These are phyloP conservation scores for Elongisporangium prolatum DNA, from an alignment of 352 stramenopile genomes.

Conservation along the genomic window DNA sequence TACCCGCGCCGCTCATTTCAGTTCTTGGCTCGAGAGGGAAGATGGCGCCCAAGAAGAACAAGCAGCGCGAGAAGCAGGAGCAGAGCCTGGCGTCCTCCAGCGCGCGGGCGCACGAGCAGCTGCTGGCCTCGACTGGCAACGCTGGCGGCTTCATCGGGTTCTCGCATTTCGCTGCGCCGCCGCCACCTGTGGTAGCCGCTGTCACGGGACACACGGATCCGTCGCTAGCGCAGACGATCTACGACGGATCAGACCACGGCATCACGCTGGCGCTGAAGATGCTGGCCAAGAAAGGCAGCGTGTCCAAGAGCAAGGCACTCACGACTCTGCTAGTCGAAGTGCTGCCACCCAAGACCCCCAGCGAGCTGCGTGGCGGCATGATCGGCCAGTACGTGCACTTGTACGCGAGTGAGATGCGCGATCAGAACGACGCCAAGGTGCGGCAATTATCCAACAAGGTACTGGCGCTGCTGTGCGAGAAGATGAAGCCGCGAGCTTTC, in stretches of 20 bases:
- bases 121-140: slow-evolving; percentile 29
- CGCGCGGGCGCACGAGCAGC: slow-evolving; percentile 59
- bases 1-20: neutral
- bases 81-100: slow-evolving; percentile 78
- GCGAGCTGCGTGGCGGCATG: slow-evolving; percentile 54
- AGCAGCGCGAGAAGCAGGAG: slow-evolving; percentile 85
- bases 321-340: slow-evolving; percentile 53
- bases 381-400: slow-evolving; percentile 74
- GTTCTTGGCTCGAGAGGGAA: neutral
- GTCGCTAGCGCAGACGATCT: slow-evolving; percentile 44
- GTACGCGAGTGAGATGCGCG: slow-evolving; percentile 74
- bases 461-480: slow-evolving; percentile 42
- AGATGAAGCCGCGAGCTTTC: slow-evolving; percentile 72
- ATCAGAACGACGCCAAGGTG: slow-evolving; percentile 83
- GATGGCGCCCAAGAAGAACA: slow-evolving; percentile 71
- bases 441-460: slow-evolving; percentile 74
- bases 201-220: slow-evolving; percentile 11
- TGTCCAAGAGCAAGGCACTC: slow-evolving; percentile 83
- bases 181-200: slow-evolving; percentile 9
- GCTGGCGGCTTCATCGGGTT: slow-evolving; percentile 68
- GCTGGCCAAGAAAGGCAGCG: slow-evolving; percentile 74
- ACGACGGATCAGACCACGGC: slow-evolving; percentile 75
- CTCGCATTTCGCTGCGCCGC: slow-evolving; percentile 42
- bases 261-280: slow-evolving; percentile 80
- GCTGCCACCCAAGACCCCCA: slow-evolving; percentile 48